Base-by-base conservation (phyloP, 2,329 filamentous ascomycete genomes). In the Neonectria neomacrospora region DNA sequence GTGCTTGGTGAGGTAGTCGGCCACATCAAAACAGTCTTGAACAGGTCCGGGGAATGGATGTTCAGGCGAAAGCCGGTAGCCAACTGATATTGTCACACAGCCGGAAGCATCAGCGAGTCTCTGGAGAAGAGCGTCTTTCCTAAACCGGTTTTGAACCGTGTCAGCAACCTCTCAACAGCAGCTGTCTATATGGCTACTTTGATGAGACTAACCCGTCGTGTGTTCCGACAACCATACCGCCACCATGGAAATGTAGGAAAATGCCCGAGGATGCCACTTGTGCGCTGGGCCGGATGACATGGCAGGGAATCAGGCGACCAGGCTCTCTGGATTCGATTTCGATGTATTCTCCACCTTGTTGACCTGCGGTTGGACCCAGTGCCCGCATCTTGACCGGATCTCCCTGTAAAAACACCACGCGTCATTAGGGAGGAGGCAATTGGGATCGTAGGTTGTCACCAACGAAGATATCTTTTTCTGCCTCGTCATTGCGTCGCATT, bases 31-130 rank as follows among this genome's bases (percentile, higher is more conserved):
- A 74, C 85, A 87, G 72, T 89, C 87, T 55, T 89, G 79, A 4
- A 81, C 80, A 0, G 80, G 83, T 0, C 79, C 80, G 0, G 88
- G 87, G 71, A 82, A 88, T 0, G 86, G 85, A 67, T 88, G 63
- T 71, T 90, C 86, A 0, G 88, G 88, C 0, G 86, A 86, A 18
- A 87, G 80, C 28, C 87, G 80, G 71, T 90, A 90, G 1, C 86
- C 87, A 7, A 88, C 80, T 0, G 82, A 86, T 12, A 89, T 73
- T 16, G 85, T 22, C 8, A 58, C 39, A 16, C 58, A 58, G 9
- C 53, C 51, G 4, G 57, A 56, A 12, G 57, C 54, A 45, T 64
- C 48, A 5, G 62, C 58, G 22, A 48, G 53, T 3, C 58, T 30
- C 48, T 64, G 62, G 14, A 61, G 54, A 12, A 62, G 34, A 5